These are phyloP conservation scores for Rauvolfia tetraphylla DNA, from an alignment of 257 asterid genomes.

Conservation along the genomic window DNA sequence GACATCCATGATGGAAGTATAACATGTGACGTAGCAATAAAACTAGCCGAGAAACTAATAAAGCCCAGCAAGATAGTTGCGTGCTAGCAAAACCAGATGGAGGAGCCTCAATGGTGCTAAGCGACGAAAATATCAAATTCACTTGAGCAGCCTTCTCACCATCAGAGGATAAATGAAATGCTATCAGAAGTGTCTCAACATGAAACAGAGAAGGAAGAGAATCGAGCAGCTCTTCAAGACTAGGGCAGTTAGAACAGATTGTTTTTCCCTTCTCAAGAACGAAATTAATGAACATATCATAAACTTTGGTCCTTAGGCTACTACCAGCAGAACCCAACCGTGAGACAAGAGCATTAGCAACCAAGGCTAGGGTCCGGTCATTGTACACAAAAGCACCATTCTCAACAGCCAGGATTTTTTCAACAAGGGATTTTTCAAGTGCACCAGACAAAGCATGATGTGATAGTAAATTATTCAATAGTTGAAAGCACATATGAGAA, in stretches of 20 bases:
- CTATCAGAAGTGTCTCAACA: slow-evolving; percentile 72
- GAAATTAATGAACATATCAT: slow-evolving; percentile 45
- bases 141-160: slow-evolving; percentile 65
- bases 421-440: slow-evolving; percentile 68
- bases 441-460: slow-evolving; percentile 51
- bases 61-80: slow-evolving; percentile 85
- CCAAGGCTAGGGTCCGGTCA: slow-evolving; percentile 80
- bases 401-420: slow-evolving; percentile 57
- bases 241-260: slow-evolving; percentile 46
- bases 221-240: slow-evolving; percentile 57
- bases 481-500: slow-evolving; percentile 65
- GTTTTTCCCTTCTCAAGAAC: slow-evolving; percentile 52
- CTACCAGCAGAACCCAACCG: slow-evolving; percentile 66
- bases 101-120: slow-evolving; percentile 49
- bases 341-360: slow-evolving; percentile 69
- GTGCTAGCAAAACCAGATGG: slow-evolving; percentile 38
- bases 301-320: slow-evolving; percentile 64
- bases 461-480: slow-evolving; percentile 62
- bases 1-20: slow-evolving; percentile 62
- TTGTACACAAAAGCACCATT: slow-evolving; percentile 66
- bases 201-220: slow-evolving; percentile 82
- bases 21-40: slow-evolving; percentile 88
- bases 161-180: slow-evolving; percentile 76
- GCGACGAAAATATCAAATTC: slow-evolving; percentile 46
- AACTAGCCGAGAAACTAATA: slow-evolving; percentile 77